Evolutionary conservation across 441 rosid genomes (phyloP).

Genomic region (Adansonia rubrostipa): DNA sequence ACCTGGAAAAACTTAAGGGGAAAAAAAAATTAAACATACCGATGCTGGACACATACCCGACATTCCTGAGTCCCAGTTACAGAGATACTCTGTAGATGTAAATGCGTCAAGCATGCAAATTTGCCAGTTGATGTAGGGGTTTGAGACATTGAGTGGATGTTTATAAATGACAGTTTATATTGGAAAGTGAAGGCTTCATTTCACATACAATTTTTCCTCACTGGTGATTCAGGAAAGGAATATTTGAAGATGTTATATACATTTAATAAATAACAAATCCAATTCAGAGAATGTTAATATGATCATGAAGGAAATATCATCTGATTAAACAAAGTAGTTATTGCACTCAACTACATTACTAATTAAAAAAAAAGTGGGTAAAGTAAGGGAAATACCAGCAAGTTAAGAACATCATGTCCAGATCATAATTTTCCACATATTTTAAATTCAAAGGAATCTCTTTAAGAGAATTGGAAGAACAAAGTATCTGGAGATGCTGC

Average conservation of each 20-base stretch:
- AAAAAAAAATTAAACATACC: no score
- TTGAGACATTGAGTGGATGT: background rate
- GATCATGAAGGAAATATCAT: background rate
- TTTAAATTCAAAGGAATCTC: background rate
- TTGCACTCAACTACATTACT: background rate
- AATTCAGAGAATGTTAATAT: background rate
- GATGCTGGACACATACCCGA: no score
- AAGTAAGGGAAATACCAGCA: background rate
- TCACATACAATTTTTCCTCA: background rate
- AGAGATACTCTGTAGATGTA: no score
- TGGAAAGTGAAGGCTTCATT: constrained; percentile 2
- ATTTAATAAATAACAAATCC: background rate
- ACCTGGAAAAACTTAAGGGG: no score
- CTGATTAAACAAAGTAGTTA: background rate
- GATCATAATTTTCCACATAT: background rate
- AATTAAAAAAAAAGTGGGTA: background rate
- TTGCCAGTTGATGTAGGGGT: background rate
- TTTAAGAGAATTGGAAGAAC: background rate
- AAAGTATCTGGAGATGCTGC: background rate
- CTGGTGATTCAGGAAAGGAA: background rate
- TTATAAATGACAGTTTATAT: background rate
- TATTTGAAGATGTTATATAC: background rate
- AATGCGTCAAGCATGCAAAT: background rate
- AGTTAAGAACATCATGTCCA: background rate
- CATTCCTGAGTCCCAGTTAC: no score